phyloP scores from a whole-genome alignment of 2,329 filamentous ascomycete genomes.

The Fusarium subtropicale region DNA sequence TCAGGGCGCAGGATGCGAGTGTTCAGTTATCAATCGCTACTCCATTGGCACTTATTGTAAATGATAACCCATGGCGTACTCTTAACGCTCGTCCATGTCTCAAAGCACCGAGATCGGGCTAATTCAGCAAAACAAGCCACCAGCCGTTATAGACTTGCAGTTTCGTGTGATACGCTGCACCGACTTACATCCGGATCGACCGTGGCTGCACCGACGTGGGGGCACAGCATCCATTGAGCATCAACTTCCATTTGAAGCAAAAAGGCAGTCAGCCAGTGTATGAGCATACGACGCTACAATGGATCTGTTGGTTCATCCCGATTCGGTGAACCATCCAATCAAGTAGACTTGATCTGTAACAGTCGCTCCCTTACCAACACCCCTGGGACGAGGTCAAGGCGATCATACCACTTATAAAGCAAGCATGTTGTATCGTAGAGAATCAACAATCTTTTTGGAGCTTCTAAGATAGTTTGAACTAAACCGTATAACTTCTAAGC shows the following conservation, averaged over 20 bases:
- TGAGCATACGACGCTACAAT: background rate
- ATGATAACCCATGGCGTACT: background rate
- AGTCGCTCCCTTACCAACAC: background rate
- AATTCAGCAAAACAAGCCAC: background rate
- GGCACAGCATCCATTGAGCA: slow-evolving; percentile 19
- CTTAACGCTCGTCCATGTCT: background rate
- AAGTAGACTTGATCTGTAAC: background rate
- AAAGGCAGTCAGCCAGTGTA: background rate
- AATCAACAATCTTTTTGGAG: background rate
- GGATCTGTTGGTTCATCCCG: background rate
- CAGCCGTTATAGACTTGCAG: slow-evolving; percentile 8
- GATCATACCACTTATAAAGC: background rate
- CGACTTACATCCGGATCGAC: slow-evolving; percentile 25
- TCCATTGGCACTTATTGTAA: background rate
- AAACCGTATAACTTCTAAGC: slow-evolving; percentile 3
- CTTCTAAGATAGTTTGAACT: background rate
- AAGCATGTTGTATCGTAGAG: background rate
- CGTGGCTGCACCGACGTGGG: slow-evolving; percentile 40
- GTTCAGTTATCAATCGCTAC: background rate
- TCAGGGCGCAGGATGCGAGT: too few species aligned
- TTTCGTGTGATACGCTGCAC: slow-evolving; percentile 28
- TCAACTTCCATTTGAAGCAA: slow-evolving; percentile 9
- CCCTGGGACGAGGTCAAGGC: background rate
- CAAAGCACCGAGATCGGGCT: background rate
- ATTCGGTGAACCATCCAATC: background rate